Evolutionary conservation across 2,329 filamentous ascomycete species (phyloP).

Genomic region (Pezicula carpinea): DNA sequence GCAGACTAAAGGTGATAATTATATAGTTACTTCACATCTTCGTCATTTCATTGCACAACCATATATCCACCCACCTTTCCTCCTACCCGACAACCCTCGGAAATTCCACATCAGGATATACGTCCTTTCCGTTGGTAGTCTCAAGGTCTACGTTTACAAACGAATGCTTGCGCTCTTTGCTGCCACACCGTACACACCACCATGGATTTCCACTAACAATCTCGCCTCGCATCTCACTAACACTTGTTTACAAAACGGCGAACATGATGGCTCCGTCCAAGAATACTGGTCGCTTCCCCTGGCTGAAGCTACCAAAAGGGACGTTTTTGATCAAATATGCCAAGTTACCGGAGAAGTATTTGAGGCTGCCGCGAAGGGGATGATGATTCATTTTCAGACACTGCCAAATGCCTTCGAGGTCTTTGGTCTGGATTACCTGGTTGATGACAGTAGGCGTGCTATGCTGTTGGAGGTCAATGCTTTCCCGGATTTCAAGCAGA

Average conservation of each 20-base stretch:
- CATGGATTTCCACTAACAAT: constrained; percentile 44
- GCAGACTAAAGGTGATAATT: constrained; percentile 36
- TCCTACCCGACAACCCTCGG: constrained; percentile 59
- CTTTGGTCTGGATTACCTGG: constrained; percentile 86
- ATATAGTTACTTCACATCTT: constrained; percentile 81
- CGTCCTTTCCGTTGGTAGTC: constrained; percentile 72
- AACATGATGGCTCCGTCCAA: constrained; percentile 61
- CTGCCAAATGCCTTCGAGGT: constrained; percentile 86
- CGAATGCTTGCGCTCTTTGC: constrained; percentile 94
- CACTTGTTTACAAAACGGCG: constrained; percentile 74
- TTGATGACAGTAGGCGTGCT: constrained; percentile 58
- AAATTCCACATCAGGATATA: constrained; percentile 98
- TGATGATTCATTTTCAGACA: constrained; percentile 89
- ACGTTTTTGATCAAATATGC: constrained; percentile 72
- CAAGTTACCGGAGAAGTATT: constrained; percentile 72
- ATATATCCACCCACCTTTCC: constrained; percentile 84
- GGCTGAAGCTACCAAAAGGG: constrained; percentile 35
- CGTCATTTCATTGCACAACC: constrained; percentile 95
- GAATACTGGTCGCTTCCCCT: constrained; percentile 65
- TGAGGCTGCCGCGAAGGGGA: constrained; percentile 76
- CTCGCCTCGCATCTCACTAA: constrained; percentile 85
- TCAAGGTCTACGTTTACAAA: constrained; percentile 81
- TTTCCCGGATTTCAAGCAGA: constrained; percentile 94
- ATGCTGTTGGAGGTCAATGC: constrained; percentile 92
- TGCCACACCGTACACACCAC: constrained; percentile 64